Percentiles rank a stretch among this genome's conserved stretches.
Conservation (phyloP, 371 early-diverging fungal species). For the Mucor ambiguus region DNA sequence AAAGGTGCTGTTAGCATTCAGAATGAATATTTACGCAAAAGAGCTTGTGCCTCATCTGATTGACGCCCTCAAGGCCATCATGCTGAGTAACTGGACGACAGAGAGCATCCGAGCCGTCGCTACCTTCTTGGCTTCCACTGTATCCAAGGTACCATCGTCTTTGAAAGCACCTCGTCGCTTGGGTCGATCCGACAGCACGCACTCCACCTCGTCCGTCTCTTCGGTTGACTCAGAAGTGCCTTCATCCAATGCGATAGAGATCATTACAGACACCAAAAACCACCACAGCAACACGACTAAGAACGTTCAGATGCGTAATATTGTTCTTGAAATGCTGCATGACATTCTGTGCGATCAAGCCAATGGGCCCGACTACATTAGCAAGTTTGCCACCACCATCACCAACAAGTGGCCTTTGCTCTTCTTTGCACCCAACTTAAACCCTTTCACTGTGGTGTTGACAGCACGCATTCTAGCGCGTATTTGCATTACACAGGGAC, state of each 20-base stretch:
- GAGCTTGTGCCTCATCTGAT: slow-evolving; percentile 60
- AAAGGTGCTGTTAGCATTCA: slow-evolving; percentile 63
- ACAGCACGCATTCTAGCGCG: slow-evolving; percentile 62
- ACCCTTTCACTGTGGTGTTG: slow-evolving; percentile 64
- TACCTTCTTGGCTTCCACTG: slow-evolving; percentile 69
- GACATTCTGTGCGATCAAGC: slow-evolving; percentile 63
- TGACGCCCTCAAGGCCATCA: slow-evolving; percentile 58
- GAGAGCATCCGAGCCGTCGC: slow-evolving; percentile 70
- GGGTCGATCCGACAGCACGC: slow-evolving; percentile 24
- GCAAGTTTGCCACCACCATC: slow-evolving; percentile 62
- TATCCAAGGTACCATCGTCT: slow-evolving; percentile 45
- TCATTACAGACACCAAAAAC: slow-evolving; percentile 46
- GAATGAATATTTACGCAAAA: slow-evolving; percentile 61
- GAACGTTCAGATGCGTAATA: slow-evolving; percentile 63
- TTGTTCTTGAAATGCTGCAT: slow-evolving; percentile 72
- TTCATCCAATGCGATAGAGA: neutral
- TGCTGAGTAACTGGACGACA: slow-evolving; percentile 61
- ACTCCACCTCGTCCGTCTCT: slow-evolving; percentile 4
- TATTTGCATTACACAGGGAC: slow-evolving; percentile 56
- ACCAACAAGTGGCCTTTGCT: slow-evolving; percentile 76
- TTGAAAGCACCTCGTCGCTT: neutral
- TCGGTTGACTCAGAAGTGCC: slow-evolving; percentile 7
- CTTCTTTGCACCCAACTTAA: slow-evolving; percentile 59
- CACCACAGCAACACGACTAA: slow-evolving; percentile 32
- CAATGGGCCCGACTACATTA: slow-evolving; percentile 20